Evolutionary conservation across 139 green algal genomes (phyloP).

Genomic region (Spirogloea muscicola): DNA sequence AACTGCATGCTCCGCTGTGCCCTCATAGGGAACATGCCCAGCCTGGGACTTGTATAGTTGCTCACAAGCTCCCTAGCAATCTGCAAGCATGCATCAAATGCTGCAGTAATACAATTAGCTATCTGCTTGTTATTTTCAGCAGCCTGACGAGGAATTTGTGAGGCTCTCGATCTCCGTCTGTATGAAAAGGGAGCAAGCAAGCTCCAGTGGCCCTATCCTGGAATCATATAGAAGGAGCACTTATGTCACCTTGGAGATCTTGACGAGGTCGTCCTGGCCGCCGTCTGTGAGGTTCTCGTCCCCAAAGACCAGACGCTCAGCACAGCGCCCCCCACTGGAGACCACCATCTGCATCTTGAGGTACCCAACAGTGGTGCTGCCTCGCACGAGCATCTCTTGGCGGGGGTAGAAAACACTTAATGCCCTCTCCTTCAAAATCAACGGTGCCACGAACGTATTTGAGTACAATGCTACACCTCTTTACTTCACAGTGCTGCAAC

Average conservation of each 20-base stretch:
- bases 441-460: too few relatives aligned
- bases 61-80: background rate
- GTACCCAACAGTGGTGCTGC: constrained; percentile 15
- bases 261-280: constrained; percentile 21
- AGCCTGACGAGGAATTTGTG: background rate
- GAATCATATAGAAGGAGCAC: background rate
- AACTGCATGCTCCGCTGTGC: too few relatives aligned
- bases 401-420: constrained; percentile 32
- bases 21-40: constrained; percentile 5
- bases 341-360: constrained; percentile 43
- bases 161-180: background rate
- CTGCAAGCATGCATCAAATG: background rate
- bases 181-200: background rate
- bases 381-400: constrained; percentile 12
- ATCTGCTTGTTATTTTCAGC: background rate
- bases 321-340: constrained; percentile 13
- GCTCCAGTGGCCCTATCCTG: background rate
- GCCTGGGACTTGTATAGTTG: background rate
- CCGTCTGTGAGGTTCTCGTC: constrained; percentile 19
- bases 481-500: too few relatives aligned
- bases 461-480: too few relatives aligned
- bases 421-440: constrained; percentile 15
- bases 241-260: constrained; percentile 7
- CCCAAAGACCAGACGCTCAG: constrained; percentile 27
- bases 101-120: background rate